Evolutionary conservation across 2,329 filamentous ascomycete genomes (phyloP).

Genomic region (Emmonsiellopsis sp.): DNA sequence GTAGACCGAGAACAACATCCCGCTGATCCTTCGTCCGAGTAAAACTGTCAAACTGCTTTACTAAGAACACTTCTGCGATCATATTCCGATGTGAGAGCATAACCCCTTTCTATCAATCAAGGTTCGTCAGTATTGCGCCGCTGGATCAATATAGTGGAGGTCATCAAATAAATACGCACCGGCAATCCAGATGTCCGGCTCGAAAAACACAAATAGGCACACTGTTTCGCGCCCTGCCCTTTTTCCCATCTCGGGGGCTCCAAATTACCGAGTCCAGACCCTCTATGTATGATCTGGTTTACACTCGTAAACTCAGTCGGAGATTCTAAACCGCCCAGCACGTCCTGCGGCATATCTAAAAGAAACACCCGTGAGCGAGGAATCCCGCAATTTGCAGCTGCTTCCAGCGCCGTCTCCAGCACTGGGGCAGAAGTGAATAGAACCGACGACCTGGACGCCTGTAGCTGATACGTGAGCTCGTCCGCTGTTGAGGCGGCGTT

Average conservation of each 20-base stretch:
- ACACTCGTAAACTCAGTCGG: conserved; percentile 48
- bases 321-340: conserved; percentile 36
- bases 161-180: conserved; percentile 33
- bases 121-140: no score
- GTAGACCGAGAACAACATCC: conserved; percentile 50
- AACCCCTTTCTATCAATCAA: conserved; percentile 52
- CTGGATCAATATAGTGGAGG: background rate
- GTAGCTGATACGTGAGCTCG: conserved; percentile 59
- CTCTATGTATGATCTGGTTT: conserved; percentile 52
- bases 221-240: conserved; percentile 56
- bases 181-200: conserved; percentile 65
- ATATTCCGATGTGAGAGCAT: conserved; percentile 66
- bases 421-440: conserved; percentile 58
- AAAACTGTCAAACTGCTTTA: conserved; percentile 38
- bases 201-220: conserved; percentile 63
- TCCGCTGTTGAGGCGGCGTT: conserved; percentile 56
- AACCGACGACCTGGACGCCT: conserved; percentile 53
- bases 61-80: conserved; percentile 60
- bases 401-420: conserved; percentile 49
- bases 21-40: conserved; percentile 36
- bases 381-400: conserved; percentile 51
- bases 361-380: conserved; percentile 53
- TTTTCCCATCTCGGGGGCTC: conserved; percentile 50
- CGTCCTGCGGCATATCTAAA: conserved; percentile 49
- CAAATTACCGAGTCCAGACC: conserved; percentile 43